phyloP scores from a whole-genome alignment of 192 early-diverging fungal species.

The Entophlyctis luteolus region DNA sequence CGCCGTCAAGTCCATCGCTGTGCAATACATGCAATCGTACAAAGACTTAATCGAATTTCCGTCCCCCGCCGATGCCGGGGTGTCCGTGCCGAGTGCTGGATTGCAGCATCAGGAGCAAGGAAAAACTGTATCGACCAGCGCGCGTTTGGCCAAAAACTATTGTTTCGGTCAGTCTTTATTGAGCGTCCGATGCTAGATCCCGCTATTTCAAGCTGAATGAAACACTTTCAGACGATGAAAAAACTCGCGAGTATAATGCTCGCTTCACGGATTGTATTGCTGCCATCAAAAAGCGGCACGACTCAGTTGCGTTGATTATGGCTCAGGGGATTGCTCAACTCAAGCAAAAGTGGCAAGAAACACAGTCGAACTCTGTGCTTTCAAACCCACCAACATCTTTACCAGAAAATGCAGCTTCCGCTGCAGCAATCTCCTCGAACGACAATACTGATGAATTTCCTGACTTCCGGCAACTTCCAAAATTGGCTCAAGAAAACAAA shows the following conservation, averaged over 20 bases:
- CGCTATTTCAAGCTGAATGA: background rate
- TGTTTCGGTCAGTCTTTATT: background rate
- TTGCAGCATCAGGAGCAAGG: background rate
- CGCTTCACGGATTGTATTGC: conserved; percentile 85
- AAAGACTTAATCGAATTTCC: conserved; percentile 65
- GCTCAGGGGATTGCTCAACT: conserved; percentile 92
- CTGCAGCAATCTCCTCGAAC: background rate
- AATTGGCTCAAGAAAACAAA: too few relatives aligned
- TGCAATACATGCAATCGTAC: conserved; percentile 92
- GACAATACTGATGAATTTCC: background rate
- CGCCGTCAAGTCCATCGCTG: conserved; percentile 81
- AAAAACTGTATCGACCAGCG: background rate
- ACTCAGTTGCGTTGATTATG: conserved; percentile 71
- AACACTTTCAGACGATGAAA: too few relatives aligned
- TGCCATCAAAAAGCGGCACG: conserved; percentile 85
- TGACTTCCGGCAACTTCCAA: background rate
- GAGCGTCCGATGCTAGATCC: background rate
- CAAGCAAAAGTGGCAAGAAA: conserved; percentile 53
- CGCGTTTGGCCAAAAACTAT: background rate
- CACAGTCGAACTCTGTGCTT: conserved; percentile 30
- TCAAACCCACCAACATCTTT: background rate
- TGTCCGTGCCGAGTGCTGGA: too few relatives aligned
- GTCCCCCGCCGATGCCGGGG: conserved; percentile 38
- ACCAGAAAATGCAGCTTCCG: background rate
- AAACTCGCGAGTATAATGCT: conserved; percentile 73